Evolutionary conservation across 768 basidiomycete species (phyloP).

Genomic region (Candolleomyces aberdarensis): DNA sequence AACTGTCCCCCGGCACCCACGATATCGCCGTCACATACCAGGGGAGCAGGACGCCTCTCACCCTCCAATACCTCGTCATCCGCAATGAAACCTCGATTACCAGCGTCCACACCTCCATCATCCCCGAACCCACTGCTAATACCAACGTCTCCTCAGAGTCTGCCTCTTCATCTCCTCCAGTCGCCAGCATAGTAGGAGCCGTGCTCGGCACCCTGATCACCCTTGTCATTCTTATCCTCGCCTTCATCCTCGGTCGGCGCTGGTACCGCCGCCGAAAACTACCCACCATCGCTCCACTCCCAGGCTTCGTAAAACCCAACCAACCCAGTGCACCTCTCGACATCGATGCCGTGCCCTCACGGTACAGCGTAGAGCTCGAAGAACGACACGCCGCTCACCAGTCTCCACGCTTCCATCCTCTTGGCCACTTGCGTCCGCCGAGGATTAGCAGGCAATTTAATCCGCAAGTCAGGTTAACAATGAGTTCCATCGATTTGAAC

Average conservation of each 20-base stretch:
- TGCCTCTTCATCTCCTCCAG: neutral
- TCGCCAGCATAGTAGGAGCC: neutral
- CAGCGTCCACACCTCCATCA: neutral
- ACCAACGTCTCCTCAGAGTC: neutral
- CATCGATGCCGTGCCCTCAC: neutral
- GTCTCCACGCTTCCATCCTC: neutral
- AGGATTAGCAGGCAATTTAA: neutral
- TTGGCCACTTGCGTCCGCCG: neutral
- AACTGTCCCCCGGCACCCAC: neutral
- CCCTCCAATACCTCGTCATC: slow-evolving; percentile 5
- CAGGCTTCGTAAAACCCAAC: neutral
- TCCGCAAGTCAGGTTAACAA: slow-evolving; percentile 1
- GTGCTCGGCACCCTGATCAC: neutral
- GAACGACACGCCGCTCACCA: neutral
- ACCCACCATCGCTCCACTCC: neutral
- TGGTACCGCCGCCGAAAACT: neutral
- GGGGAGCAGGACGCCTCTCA: slow-evolving; percentile 5
- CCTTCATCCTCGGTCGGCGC: slow-evolving; percentile 1
- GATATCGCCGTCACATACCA: slow-evolving; percentile 1
- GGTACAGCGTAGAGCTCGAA: slow-evolving; percentile 2
- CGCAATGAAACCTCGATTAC: neutral
- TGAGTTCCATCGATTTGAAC: neutral
- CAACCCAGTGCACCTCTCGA: neutral
- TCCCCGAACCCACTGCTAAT: too few species aligned
- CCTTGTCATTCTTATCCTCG: neutral